phyloP scores from a whole-genome alignment of 2,329 filamentous ascomycete species.

The Cladosporium sp. region DNA sequence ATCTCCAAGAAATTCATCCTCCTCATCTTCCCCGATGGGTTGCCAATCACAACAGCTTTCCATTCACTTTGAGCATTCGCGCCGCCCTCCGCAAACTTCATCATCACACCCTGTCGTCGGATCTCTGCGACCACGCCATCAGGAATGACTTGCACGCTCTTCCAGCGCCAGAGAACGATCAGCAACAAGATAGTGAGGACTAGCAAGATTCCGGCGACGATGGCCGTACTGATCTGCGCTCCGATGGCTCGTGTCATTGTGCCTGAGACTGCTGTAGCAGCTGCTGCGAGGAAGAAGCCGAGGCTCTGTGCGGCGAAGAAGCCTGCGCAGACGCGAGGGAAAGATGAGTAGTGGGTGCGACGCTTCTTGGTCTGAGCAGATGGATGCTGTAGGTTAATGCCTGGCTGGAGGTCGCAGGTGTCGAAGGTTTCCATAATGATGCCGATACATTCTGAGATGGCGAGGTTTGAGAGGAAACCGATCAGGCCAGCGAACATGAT shows the following conservation, averaged over 20 bases:
- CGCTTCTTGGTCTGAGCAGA: slow-evolving; percentile 38
- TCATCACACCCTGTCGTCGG: slow-evolving; percentile 13
- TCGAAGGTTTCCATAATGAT: slow-evolving; percentile 79
- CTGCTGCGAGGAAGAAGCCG: slow-evolving; percentile 65
- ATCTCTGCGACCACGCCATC: slow-evolving; percentile 43
- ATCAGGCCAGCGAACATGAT: slow-evolving; percentile 62
- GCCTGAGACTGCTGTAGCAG: slow-evolving; percentile 66
- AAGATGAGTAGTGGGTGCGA: slow-evolving; percentile 69
- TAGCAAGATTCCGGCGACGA: slow-evolving; percentile 65
- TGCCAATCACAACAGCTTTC: slow-evolving; percentile 67
- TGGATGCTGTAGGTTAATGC: slow-evolving; percentile 54
- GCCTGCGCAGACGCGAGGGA: slow-evolving; percentile 67
- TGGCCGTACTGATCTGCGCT: slow-evolving; percentile 63
- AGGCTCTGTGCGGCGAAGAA: slow-evolving; percentile 67
- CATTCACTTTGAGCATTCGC: slow-evolving; percentile 51
- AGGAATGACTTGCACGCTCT: slow-evolving; percentile 65
- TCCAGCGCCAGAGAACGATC: slow-evolving; percentile 60
- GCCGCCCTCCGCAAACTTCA: slow-evolving; percentile 14
- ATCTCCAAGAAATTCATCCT: slow-evolving; percentile 69
- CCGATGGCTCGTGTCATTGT: slow-evolving; percentile 61
- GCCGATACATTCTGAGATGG: slow-evolving; percentile 71
- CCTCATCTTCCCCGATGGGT: slow-evolving; percentile 64
- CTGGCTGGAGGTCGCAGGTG: slow-evolving; percentile 71
- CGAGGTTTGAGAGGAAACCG: slow-evolving; percentile 68
- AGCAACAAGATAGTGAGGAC: slow-evolving; percentile 61